Conservation (phyloP, 2,329 filamentous ascomycete genomes). For the Trichoderma citrinoviride region DNA sequence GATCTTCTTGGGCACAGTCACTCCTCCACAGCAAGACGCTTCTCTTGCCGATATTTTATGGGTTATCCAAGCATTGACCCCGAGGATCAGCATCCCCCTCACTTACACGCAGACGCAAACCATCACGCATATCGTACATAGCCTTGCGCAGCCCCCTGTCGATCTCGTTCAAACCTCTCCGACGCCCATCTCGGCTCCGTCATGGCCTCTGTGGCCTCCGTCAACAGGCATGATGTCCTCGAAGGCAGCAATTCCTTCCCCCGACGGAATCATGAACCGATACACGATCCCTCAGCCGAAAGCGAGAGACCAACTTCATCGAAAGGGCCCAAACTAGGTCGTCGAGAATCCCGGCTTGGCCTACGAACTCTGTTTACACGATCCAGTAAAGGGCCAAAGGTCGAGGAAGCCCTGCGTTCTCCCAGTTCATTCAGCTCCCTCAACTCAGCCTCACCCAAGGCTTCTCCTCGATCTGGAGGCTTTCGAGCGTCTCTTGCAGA, state of each 20-base stretch:
- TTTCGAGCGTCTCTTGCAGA: conserved; percentile 49
- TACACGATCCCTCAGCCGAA: conserved; percentile 17
- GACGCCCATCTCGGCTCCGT: conserved; percentile 26
- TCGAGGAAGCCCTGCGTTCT: conserved; percentile 34
- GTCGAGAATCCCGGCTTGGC: conserved; percentile 52
- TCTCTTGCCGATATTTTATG: conserved; percentile 11
- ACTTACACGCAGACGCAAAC: conserved; percentile 2
- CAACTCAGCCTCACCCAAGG: conserved; percentile 22
- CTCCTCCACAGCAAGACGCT: background rate
- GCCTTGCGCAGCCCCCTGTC: background rate
- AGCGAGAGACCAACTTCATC: conserved; percentile 35
- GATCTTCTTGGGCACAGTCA: background rate
- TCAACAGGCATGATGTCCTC: conserved; percentile 13
- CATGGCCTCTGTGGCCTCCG: conserved; percentile 29
- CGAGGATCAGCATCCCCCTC: conserved; percentile 5
- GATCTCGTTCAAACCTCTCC: background rate
- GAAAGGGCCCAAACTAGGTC: conserved; percentile 43
- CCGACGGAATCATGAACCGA: background rate
- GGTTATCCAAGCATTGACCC: background rate
- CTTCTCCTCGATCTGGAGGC: conserved; percentile 36
- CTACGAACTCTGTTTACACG: conserved; percentile 52
- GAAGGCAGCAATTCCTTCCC: conserved; percentile 21
- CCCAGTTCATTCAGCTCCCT: conserved; percentile 22
- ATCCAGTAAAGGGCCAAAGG: conserved; percentile 39
- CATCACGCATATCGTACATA: background rate